Evolutionary conservation across 768 basidiomycete genomes (phyloP), one percentile per base, ranked within the genome.

Genomic region (Tulasnella sp.): DNA sequence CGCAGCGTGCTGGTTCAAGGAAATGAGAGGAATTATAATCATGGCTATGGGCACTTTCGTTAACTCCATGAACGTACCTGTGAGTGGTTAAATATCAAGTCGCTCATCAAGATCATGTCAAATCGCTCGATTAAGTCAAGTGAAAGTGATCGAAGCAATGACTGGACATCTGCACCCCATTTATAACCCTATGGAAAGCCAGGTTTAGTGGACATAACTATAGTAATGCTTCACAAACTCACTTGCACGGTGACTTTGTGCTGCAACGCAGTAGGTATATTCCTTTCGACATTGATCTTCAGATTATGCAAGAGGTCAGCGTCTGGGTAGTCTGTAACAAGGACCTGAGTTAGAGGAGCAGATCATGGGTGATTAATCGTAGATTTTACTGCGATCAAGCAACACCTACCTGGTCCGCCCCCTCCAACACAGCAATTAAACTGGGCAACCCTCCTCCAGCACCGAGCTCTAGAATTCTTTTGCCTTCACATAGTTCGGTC

Each of bases 291-390:
- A 67, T 98, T 98, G 53, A 77, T 69, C 3, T 70, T 67, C 29
- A 98, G 76, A 68, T 97, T 97, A 2, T 84, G 75, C 24, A 97
- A 70, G 27, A 97, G 77, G 10, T 75, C 69, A 1, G 74, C 66
- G 63, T 97, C 95, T 0, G 95, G 95, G 69, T 97, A 98, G 70
- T 99, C 96, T 0, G 96, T 96, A 49, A 93, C 71, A 2, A 96
- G 80, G 2, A 85, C 83, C 88, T 90, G 65, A 11, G 23, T 44
- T 32, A 38, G 7, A 56, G 24, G 55, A 24, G 17, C 45, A 13
- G 15, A 7, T 8, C 11, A 19, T 10, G 29, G 4, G 9, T 17
- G 3, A 30, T 30, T 2, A 21, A 15, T 27, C 4, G 19, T 13
- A 51, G 23, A 11, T 52, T n/a, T 7, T 48, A 30, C 19, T 19